phyloP scores from a whole-genome alignment of 2,329 filamentous ascomycete genomes.

The Xylaria arbuscula region DNA sequence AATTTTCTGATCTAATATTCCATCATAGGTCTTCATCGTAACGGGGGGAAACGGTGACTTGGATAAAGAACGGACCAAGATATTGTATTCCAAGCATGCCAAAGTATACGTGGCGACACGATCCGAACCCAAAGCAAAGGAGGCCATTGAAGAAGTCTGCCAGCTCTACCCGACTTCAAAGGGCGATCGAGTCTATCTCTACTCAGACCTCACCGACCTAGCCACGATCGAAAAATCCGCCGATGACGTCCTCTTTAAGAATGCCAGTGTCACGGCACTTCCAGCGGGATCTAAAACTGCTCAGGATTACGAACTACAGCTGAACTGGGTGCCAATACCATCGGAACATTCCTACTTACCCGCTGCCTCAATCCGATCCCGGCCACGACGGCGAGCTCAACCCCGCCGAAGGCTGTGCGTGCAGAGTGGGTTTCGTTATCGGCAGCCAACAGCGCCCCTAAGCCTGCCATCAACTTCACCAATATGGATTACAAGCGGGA shows the following conservation, averaged over 20 bases:
- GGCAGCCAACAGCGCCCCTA: constrained; percentile 34
- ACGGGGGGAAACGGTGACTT: constrained; percentile 31
- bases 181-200: constrained; percentile 52
- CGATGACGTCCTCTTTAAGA: constrained; percentile 55
- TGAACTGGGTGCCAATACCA: constrained; percentile 46
- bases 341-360: constrained; percentile 48
- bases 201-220: constrained; percentile 55
- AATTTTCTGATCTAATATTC: background rate
- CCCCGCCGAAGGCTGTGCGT: constrained; percentile 33
- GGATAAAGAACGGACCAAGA: constrained; percentile 30
- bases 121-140: constrained; percentile 28
- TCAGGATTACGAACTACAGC: constrained; percentile 49
- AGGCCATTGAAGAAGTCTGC: constrained; percentile 46
- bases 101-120: constrained; percentile 31
- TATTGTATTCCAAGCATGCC: constrained; percentile 35
- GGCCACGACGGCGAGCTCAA: constrained; percentile 33
- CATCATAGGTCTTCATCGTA: constrained; percentile 35
- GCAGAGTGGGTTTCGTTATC: constrained; percentile 48
- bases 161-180: constrained; percentile 42
- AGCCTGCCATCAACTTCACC: constrained; percentile 39
- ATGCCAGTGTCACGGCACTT: constrained; percentile 51
- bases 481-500: constrained; percentile 40
- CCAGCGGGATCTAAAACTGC: constrained; percentile 46
- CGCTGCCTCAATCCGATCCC: constrained; percentile 44
- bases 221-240: constrained; percentile 53